These are phyloP conservation scores for Marasmius tenuissimus DNA, from an alignment of 1,284 basidiomycete species.

Conservation along the genomic window DNA sequence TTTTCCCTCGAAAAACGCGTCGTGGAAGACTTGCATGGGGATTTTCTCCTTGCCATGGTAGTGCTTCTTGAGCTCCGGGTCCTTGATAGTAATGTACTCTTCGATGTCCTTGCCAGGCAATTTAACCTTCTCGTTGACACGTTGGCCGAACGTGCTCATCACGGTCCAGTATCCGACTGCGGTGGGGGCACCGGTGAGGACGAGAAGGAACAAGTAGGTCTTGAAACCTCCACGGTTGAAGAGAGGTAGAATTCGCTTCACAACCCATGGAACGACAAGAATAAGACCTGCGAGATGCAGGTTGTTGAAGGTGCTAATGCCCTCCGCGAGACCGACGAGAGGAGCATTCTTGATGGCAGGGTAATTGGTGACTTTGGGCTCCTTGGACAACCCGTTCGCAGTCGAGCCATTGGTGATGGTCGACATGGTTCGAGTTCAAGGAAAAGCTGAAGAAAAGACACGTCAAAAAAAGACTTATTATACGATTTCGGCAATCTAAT, in stretches of 20 bases:
- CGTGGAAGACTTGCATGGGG: constrained; percentile 97
- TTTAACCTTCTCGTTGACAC: constrained; percentile 85
- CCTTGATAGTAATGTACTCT: constrained; percentile 91
- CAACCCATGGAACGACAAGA: constrained; percentile 76
- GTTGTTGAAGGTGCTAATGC: constrained; percentile 84
- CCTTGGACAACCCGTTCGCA: background rate
- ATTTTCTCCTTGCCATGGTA: constrained; percentile 90
- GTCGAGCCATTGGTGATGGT: background rate
- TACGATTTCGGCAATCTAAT: too few relatives aligned
- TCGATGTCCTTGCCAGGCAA: constrained; percentile 88
- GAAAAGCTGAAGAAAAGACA: constrained; percentile 2
- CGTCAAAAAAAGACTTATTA: background rate
- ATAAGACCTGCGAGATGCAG: constrained; percentile 76
- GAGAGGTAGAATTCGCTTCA: constrained; percentile 79
- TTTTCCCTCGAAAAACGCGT: constrained; percentile 97
- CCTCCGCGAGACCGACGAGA: constrained; percentile 81
- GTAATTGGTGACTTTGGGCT: constrained; percentile 8
- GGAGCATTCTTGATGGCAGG: constrained; percentile 47
- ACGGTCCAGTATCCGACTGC: constrained; percentile 90
- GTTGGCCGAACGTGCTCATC: constrained; percentile 79
- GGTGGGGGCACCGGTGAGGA: constrained; percentile 76
- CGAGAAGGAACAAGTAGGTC: constrained; percentile 81
- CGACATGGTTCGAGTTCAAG: constrained; percentile 6
- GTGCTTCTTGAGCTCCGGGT: constrained; percentile 74
- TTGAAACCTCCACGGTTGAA: constrained; percentile 79